Evolutionary conservation across 352 stramenopile species (phyloP).

Genomic region (Nothophytophthora sp.): DNA sequence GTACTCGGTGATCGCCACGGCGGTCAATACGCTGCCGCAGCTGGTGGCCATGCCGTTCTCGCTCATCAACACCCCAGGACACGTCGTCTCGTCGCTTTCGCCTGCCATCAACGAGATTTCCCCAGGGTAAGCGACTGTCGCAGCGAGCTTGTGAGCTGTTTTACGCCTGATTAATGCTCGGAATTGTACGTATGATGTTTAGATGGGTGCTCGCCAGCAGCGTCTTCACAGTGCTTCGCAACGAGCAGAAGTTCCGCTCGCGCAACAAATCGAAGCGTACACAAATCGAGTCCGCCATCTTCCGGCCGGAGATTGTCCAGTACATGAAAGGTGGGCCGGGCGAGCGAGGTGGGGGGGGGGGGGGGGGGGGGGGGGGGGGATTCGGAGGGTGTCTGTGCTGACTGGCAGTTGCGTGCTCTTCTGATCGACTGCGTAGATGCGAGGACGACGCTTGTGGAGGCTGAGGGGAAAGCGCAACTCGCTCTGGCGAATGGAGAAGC

Average conservation of each 20-base stretch:
- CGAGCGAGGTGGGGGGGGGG: no score
- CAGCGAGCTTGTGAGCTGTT: no score
- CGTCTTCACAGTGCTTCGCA: conserved; percentile 91
- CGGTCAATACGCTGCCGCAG: conserved; percentile 91
- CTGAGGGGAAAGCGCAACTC: conserved; percentile 40
- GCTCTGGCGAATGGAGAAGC: conserved; percentile 40
- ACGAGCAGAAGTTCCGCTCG: conserved; percentile 88
- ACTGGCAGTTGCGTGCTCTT: no score
- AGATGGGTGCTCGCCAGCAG: conserved; percentile 92
- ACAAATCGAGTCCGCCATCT: conserved; percentile 55
- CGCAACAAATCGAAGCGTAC: conserved; percentile 78
- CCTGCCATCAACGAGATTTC: conserved; percentile 85
- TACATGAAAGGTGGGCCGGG: conserved; percentile 82
- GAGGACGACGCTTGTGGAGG: conserved; percentile 32
- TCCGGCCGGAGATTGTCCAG: conserved; percentile 72
- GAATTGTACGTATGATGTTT: background rate
- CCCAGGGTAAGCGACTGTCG: no score
- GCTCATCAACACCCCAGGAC: conserved; percentile 69
- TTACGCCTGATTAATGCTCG: no score
- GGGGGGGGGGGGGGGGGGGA: no score
- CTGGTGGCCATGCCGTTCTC: conserved; percentile 78
- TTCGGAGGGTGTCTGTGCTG: no score
- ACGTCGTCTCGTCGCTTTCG: conserved; percentile 82
- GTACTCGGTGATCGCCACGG: conserved; percentile 96
- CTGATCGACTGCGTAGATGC: conserved; percentile 35